Evolutionary conservation across 257 asterid genomes (phyloP), one percentile per base, ranked within the genome.

Genomic region (Penstemon barbatus): DNA sequence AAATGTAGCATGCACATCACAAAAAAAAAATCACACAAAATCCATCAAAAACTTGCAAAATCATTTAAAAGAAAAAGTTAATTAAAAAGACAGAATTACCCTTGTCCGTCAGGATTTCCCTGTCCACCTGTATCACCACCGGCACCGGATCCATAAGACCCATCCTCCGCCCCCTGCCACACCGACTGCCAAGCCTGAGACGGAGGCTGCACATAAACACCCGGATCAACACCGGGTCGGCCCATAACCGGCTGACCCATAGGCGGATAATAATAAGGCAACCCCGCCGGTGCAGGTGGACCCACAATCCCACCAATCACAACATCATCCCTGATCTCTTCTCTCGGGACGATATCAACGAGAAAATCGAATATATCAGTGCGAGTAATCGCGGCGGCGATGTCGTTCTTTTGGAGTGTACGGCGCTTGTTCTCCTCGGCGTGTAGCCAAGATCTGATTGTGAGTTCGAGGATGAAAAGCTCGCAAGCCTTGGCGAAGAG

Each of bases 381-480:
- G 7, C 97, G 81, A 12, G 93, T 89, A 53, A 91, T 91, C 12
- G 96, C 97, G 6, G 96, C 97, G 0, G 95, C 95, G 62, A 91
- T 91, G 69, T 91, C 97, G 65, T 91, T 87, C 79, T 91, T 91
- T 86, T 91, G 96, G n/a, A 91, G 84, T 3, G 96, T 91, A 4
- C 97, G 80, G 39, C 96, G 87, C 89, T 89, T 91, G 84, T 91
- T 89, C 79, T 89, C 95, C 91, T 91, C 96, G 45, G 97, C 97
- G 83, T 91, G 97, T 38, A 85, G 83, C 97, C 97, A 91, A 15
- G 97, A 91, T 50, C 96, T 87, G 78, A 89, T 91, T 3, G 97
- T 91, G 79, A 91, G 93, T 74, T 91, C 96, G 18, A 91, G 86
- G 67, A 91, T 91, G 89, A 91, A 91, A 56, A 91, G 87, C 82